Base-by-base conservation (phyloP, 345 rosid species). In the Corchorus capsularis region DNA sequence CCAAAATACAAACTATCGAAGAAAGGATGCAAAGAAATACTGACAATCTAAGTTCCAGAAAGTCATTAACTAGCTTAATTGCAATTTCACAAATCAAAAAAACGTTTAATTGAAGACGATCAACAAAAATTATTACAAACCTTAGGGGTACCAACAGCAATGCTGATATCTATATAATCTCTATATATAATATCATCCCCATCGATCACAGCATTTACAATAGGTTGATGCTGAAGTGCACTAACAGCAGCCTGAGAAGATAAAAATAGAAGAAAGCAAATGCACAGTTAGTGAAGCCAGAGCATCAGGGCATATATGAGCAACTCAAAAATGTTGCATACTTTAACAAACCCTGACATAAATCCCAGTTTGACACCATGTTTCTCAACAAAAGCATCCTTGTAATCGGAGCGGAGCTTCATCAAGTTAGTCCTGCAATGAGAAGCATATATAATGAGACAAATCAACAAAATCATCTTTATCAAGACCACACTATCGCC, bases 331-430 rank as follows among this genome's bases (percentile, higher is more conserved):
- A 43, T 22, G 14, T 62, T 20, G 27, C 83, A 22, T 82, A 92
- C 99, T 83, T 96, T 96, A 46, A 96, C 80, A 82, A 96, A 96
- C 75, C 99, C 99, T 6, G 99, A 96, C 99, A 96, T 96, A 64
- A 96, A 87, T 72, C 98, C 99, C 82, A 96, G 72, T 82, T 93
- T 96, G 83, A 96, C 99, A 77, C 98, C 99, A 76, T 96, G 99
- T 88, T 92, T 96, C 73, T 96, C 99, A 49, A 86, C 79, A 82
- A 96, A 96, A 63, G 92, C 97, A 84, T 96, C 99, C 82, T 96
- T 96, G 86, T 96, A 96, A 10, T 96, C 97, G 7, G 99, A 91
- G 14, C 97, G 95, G 59, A 93, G 97, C 84, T 93, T 92, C 98
- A 92, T 96, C 92, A 96, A 85, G 83, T 92, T 96, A 50, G 99